Evolutionary conservation across 2,329 filamentous ascomycete genomes (phyloP).

Genomic region (Penicillium decumbens): DNA sequence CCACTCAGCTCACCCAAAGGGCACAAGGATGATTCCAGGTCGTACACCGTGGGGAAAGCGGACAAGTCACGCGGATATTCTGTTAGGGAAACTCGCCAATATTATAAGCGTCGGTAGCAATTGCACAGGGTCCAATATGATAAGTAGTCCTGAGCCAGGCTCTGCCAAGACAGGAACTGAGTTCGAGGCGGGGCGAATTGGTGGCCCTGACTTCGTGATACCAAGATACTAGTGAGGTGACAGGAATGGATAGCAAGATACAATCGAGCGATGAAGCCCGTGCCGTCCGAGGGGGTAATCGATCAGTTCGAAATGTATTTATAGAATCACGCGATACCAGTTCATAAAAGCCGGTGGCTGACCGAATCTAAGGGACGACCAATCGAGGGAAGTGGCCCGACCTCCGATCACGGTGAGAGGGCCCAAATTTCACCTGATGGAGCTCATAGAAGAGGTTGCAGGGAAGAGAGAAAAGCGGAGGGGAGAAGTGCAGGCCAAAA

Average conservation of each 20-base stretch:
- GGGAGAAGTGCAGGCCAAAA: constrained; percentile 4
- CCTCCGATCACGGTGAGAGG: constrained; percentile 12
- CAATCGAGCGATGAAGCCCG: not conserved
- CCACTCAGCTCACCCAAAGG: constrained; percentile 1
- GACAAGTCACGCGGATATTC: not conserved
- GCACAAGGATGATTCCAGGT: not conserved
- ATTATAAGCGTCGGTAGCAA: not conserved
- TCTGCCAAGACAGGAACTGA: not conserved
- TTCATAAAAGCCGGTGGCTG: constrained; percentile 9
- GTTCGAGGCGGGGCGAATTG: not conserved
- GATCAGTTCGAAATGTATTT: constrained; percentile 11
- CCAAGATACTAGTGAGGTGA: not conserved
- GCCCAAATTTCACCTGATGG: not conserved
- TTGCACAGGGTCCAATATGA: not conserved
- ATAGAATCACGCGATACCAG: constrained; percentile 16
- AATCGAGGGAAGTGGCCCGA: constrained; percentile 3
- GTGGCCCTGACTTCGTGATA: not conserved
- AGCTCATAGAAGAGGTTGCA: not conserved
- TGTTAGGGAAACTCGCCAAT: not conserved
- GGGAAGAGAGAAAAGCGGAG: not conserved
- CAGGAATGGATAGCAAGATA: not conserved
- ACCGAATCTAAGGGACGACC: constrained; percentile 2
- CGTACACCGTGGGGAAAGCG: not conserved
- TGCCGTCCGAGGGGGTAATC: not conserved
- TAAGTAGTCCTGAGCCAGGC: not conserved